Evolutionary conservation across 176 grass and related monocot genomes (phyloP), one percentile per base, ranked within the genome.

Genomic region (Calamus simplicifolius): DNA sequence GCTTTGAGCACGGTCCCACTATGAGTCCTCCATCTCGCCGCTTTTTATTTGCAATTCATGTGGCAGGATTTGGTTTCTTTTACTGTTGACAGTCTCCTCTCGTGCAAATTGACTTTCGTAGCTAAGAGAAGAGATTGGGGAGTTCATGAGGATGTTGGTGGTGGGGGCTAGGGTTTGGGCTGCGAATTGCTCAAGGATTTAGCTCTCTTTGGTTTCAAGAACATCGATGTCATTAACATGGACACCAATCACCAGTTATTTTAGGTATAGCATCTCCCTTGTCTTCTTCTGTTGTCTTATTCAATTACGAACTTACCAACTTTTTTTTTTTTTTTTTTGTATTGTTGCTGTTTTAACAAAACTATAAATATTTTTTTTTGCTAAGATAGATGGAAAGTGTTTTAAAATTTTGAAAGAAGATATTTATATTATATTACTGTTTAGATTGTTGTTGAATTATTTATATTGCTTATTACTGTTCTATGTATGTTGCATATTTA

Each of bases 171-270:
- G 5, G 93, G 93, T 28, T 72, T 97, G 21, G 93, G 93, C 23
- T 91, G 93, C 63, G 93, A 97, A 69, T 80, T 97, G 58, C 87
- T 97, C 71, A 97, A 97, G 85, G 93, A 97, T 70, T 79, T 97
- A 17, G 87, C 93, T 16, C 75, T 97, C 26, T 97, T 84, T 21
- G 93, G 93, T 13, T 97, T 97, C 72, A 97, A 85, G 80, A 88
- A 81, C 27, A 78, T 97, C 21, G 87, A 97, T 58, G 93, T 97
- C 63, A 97, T 97, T 29, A 87, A 97, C 66, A 97, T 97, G 87
- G 93, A 97, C 74, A 97, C 93, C 79, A 91, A 91, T 62, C 84
- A 87, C 49, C 87, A 97, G 88, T 97, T 97, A 75, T 43, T 97
- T 97, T 81, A 97, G 93, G 93, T 96, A 5, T 57, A 5, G 21